Percentiles rank a stretch among this genome's conserved stretches.
phyloP scores from a whole-genome alignment of 768 basidiomycete species.

The Suillus tomentosus region DNA sequence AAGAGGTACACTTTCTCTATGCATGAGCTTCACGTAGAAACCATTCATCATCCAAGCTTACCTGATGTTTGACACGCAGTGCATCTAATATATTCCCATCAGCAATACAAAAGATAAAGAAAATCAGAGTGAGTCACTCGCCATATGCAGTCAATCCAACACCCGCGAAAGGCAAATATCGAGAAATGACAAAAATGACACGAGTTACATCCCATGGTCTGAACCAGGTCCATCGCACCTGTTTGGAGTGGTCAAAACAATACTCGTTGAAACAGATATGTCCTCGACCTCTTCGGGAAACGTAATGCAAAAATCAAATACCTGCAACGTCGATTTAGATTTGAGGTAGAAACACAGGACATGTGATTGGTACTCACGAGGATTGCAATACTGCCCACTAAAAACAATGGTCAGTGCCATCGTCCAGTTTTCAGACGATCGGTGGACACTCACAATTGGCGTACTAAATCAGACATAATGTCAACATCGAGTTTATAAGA shows the following conservation, averaged over 20 bases:
- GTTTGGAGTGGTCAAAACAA: not conserved
- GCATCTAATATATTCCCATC: not conserved
- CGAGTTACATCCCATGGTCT: slow-evolving; percentile 20
- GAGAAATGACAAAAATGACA: slow-evolving; percentile 20
- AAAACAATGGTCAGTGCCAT: not conserved
- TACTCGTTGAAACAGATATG: not conserved
- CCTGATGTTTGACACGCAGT: not conserved
- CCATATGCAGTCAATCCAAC: slow-evolving; percentile 17
- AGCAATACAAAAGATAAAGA: not conserved
- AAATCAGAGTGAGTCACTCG: slow-evolving; percentile 2
- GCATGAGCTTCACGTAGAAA: slow-evolving; percentile 5
- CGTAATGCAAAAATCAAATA: slow-evolving; percentile 15
- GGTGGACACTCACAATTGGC: slow-evolving; percentile 14
- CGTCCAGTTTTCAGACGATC: not conserved
- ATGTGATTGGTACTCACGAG: slow-evolving; percentile 13
- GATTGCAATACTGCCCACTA: slow-evolving; percentile 22
- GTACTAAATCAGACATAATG: slow-evolving; percentile 13
- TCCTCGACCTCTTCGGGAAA: slow-evolving; percentile 11
- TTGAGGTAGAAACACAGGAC: not conserved
- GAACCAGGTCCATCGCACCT: slow-evolving; percentile 24
- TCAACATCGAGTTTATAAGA: not conserved
- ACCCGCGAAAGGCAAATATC: slow-evolving; percentile 23
- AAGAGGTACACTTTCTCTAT: not conserved
- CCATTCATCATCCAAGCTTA: not conserved
- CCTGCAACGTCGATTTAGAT: not conserved